These are phyloP conservation scores for Euphrasia confusa DNA, from an alignment of 257 asterid species.

Conservation along the genomic window DNA sequence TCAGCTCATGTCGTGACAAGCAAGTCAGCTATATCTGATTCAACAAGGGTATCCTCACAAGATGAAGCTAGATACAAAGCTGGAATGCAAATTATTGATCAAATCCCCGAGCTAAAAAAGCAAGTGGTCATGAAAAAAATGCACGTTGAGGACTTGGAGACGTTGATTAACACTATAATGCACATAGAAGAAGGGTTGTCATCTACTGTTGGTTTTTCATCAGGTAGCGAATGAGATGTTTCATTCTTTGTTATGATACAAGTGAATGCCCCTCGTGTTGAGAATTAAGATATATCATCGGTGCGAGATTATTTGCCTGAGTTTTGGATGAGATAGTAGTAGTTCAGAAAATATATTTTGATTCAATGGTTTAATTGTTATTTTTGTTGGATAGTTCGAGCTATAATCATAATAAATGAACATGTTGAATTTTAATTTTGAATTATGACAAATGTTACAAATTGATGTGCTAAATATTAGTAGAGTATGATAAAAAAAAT, in stretches of 20 bases:
- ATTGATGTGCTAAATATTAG: no score
- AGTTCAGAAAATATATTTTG: no score
- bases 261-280: background rate
- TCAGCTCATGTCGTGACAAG: slow-evolving; percentile 30
- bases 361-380: background rate
- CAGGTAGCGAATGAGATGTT: slow-evolving; percentile 14
- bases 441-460: no score
- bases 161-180: slow-evolving; percentile 31
- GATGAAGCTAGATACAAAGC: slow-evolving; percentile 27
- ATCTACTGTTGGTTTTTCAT: slow-evolving; percentile 1
- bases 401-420: no score
- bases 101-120: slow-evolving; percentile 15
- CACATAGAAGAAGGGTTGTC: slow-evolving; percentile 35
- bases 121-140: slow-evolving; percentile 10
- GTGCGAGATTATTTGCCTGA: slow-evolving; percentile 2
- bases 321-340: background rate
- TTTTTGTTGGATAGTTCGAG: background rate
- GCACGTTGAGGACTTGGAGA: slow-evolving; percentile 31
- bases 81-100: slow-evolving; percentile 23
- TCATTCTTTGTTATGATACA: background rate
- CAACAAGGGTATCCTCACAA: slow-evolving; percentile 12
- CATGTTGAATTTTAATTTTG: no score
- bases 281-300: background rate
- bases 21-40: slow-evolving; percentile 21
- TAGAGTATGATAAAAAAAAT: no score